Base-by-base conservation (phyloP, 208 protist species). In the Phytomonas sp. region DNA sequence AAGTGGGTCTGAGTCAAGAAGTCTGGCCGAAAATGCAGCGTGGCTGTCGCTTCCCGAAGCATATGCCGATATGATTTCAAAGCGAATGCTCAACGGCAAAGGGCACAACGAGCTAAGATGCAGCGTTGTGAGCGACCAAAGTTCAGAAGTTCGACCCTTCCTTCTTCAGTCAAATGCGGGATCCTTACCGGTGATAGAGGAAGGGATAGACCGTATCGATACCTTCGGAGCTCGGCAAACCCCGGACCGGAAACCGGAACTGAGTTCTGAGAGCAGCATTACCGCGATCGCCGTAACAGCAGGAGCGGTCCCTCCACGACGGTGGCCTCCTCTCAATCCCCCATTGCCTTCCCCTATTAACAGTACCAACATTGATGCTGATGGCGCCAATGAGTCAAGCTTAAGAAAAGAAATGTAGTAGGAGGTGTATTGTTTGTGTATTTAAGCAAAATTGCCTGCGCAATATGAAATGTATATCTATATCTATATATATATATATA, bases 401-500 rank as follows among this genome's bases (percentile, higher is more conserved):
- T 56, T 65, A 23, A 51, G 23, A 51, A n/a, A 37, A 65, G 17
- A 33, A 51, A 46, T 40, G 26, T 53, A 60, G 0, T 6, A 56
- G n/a, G 6, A 51, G 61, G 33, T 65, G 61, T 26, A 37, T 32
- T 26, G n/a, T 23, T 65, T 26, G 23, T 65, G 33, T 69, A 69
- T 69, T 30, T 69, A 69, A 69, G 8, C 23, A 20, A 33, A 26
- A 51, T 26, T 7, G 20, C 20, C 33, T 65, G 5, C 5, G 4
- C 61, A 20, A 65, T 53, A 46, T 26, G 61, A 26, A 26, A 46
- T 65, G 23, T 6, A 65, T 40, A 65, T 65, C 17, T 65, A 65
- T 65, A 65, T 76, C 56, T 68, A 53, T 73, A 37, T 67, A 33
- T 32, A 61, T 40, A 62, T 76, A 51, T 66, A 51, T 71, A 26